Base-by-base conservation (phyloP, 805 yeast species). In the Wickerhamiella galacta region DNA sequence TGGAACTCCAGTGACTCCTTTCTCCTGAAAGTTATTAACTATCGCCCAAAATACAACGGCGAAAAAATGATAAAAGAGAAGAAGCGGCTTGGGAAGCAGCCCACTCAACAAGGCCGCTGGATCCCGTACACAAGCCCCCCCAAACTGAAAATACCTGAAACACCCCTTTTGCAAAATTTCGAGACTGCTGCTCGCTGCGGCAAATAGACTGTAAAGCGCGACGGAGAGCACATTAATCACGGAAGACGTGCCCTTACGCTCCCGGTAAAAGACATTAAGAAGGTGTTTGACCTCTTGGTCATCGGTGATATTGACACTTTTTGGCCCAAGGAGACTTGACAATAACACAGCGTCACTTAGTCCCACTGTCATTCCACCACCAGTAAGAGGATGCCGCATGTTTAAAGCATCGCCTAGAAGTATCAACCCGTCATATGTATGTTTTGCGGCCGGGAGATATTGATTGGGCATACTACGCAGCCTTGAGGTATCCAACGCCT, bases 311-410 rank as follows among this genome's bases (percentile, higher is more conserved):
- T 67, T 70, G 4, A 72, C 67, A 2, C 59, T 16, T 33, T 64
- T 47, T 34, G 76, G 69, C 6, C 70, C 61, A 33, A 90, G 61
- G 25, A 79, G 56, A 43, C 68, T 65, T 14, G 79, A 71, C 29
- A 83, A 62, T 21, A 78, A 51, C 0, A 67, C 76, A 3, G 81
- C 79, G 54, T 90, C 98, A 50, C 74, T 79, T 39, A 90, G 61
- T 2, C 95, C 95, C 27, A 90, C 98, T 17, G 96, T 83, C 98
- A 90, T 90, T 39, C 98, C 98, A 42, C 98, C 98, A 33, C 98
- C 98, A 1, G 96, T 90, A 39, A 90, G 67, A 18, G 98, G 98
- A 53, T 90, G 98, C 53, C 98, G 69, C 95, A 90, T 90, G 54
- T 90, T 90, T 45, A 85, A 64, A 2, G 98, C 80, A 53, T 90